These are phyloP conservation scores for Cyanidiococcus yangmingshanensis DNA, from an alignment of 23 red algal genomes.

Conservation along the genomic window DNA sequence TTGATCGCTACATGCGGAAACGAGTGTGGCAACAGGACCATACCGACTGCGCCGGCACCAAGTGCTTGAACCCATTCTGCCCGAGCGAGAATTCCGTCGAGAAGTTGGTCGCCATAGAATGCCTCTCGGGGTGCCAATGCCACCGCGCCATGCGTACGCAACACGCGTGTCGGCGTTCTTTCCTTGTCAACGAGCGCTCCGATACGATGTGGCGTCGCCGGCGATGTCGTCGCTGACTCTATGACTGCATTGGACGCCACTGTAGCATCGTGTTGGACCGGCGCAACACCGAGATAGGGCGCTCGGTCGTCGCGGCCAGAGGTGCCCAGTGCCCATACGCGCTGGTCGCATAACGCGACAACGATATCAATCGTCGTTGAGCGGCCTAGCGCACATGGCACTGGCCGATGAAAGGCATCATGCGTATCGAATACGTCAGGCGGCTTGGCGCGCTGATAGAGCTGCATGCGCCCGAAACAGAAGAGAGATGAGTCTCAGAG, in stretches of 20 bases:
- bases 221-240: background rate
- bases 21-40: background rate
- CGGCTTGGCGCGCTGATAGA: too few relatives aligned
- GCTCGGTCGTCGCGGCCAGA: background rate
- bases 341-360: background rate
- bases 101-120: background rate
- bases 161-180: background rate
- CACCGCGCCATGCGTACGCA: background rate
- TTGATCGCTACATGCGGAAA: conserved; percentile 20
- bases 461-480: too few relatives aligned
- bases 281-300: background rate
- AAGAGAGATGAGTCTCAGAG: too few relatives aligned
- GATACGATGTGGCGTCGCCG: background rate
- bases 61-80: conserved; percentile 15
- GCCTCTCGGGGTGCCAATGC: background rate
- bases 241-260: background rate
- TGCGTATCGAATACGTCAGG: too few relatives aligned
- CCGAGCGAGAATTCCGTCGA: background rate
- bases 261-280: background rate
- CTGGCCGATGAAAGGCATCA: background rate
- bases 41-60: conserved; percentile 24
- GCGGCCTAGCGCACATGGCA: background rate
- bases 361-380: background rate
- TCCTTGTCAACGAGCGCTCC: too few relatives aligned
- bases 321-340: background rate